A percentile compares a stretch with the other conserved stretches of the same genome.
Evolutionary conservation across 768 basidiomycete species (phyloP).

Genomic region (Pulveroboletus sp.): DNA sequence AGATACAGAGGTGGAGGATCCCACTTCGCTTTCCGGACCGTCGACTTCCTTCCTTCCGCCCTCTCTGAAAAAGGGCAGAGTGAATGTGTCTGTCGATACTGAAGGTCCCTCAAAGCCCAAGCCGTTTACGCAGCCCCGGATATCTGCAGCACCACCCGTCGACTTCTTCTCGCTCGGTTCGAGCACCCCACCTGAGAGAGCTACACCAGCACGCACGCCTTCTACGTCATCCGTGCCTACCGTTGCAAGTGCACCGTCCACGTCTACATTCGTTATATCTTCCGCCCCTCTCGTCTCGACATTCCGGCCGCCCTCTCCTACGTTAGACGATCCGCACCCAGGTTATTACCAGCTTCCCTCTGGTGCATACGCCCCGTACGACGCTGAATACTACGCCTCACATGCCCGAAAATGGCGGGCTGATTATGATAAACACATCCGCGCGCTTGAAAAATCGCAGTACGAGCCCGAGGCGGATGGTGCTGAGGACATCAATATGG

Average conservation of each 20-base stretch:
- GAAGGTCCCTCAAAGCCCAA: conserved; percentile 12
- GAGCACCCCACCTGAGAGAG: conserved; percentile 1
- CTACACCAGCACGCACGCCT: background rate
- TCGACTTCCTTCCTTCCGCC: conserved; percentile 56
- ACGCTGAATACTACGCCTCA: conserved; percentile 62
- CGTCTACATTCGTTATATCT: conserved; percentile 58
- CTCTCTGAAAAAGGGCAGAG: conserved; percentile 56
- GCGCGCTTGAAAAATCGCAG: conserved; percentile 75
- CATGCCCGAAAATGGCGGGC: conserved; percentile 72
- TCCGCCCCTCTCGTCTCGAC: conserved; percentile 69
- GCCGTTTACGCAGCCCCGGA: conserved; percentile 3
- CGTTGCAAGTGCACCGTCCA: conserved; percentile 48
- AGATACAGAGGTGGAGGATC: background rate
- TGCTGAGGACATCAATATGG: conserved; percentile 60
- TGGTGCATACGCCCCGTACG: conserved; percentile 75
- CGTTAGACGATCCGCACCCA: conserved; percentile 72
- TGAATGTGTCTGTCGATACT: conserved; percentile 56
- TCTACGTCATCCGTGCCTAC: conserved; percentile 3
- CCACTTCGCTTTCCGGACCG: conserved; percentile 1
- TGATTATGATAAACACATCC: conserved; percentile 69
- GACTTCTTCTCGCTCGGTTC: conserved; percentile 73
- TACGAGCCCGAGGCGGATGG: conserved; percentile 41
- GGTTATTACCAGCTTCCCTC: conserved; percentile 86
- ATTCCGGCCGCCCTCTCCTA: conserved; percentile 72
- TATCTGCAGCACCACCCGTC: conserved; percentile 35